Conservation (phyloP, 371 early-diverging fungal species). For the Paraphysoderma sedebokerense region DNA sequence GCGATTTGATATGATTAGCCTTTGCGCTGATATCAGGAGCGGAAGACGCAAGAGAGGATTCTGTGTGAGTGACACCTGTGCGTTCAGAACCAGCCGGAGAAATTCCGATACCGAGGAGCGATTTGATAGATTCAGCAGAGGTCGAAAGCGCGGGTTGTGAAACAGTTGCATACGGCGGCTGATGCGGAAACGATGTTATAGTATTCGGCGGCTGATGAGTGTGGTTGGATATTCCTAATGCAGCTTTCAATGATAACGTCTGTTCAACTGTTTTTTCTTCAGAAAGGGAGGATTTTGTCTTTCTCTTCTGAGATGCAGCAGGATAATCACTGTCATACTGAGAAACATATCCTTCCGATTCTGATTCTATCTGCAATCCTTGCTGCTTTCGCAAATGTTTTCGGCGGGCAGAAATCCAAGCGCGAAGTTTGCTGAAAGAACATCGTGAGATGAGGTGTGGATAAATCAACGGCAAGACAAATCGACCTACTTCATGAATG, state of each 20-base stretch:
- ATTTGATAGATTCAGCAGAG: neutral
- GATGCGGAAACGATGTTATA: neutral
- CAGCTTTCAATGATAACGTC: too few relatives aligned
- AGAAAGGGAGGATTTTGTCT: too few relatives aligned
- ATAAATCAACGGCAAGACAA: too few relatives aligned
- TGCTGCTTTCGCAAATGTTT: neutral
- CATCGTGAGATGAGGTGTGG: too few relatives aligned
- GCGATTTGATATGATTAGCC: too few relatives aligned
- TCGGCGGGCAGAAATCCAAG: neutral
- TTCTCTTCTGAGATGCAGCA: too few relatives aligned
- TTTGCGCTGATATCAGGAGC: too few relatives aligned
- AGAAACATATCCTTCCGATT: neutral
- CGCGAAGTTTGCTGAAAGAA: neutral
- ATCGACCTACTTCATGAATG: slow-evolving; percentile 25
- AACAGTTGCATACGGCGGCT: neutral
- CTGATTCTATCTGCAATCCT: too few relatives aligned
- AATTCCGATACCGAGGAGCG: neutral
- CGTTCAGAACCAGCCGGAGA: neutral
- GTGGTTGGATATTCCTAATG: too few relatives aligned
- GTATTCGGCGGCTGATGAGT: neutral
- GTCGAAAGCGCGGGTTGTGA: neutral
- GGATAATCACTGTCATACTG: slow-evolving; percentile 2
- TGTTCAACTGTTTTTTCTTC: too few relatives aligned
- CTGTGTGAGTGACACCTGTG: too few relatives aligned
- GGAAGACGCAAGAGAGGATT: too few relatives aligned